A percentile compares a stretch with the other conserved stretches of the same genome.
Conservation (phyloP, 176 grass and related monocot species). For the Phragmites australis region DNA sequence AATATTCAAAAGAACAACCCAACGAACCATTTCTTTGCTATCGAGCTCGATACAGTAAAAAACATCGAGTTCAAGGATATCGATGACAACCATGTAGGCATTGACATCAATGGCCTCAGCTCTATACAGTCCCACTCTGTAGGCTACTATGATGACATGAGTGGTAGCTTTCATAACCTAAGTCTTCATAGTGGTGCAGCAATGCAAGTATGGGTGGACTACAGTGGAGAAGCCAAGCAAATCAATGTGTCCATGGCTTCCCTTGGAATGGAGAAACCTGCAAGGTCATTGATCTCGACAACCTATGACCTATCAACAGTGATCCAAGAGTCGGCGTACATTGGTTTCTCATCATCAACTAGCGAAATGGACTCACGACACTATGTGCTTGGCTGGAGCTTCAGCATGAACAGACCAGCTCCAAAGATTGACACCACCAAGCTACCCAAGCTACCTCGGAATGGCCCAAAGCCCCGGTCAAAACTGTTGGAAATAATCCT, state of each 20-base stretch:
- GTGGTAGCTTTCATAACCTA: slow-evolving; percentile 10
- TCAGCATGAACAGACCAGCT: slow-evolving; percentile 12
- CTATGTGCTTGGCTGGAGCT: slow-evolving; percentile 38
- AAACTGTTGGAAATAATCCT: slow-evolving; percentile 10
- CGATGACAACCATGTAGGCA: background rate
- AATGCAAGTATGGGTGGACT: slow-evolving; percentile 37
- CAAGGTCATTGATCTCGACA: background rate
- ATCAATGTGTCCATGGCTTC: slow-evolving; percentile 19
- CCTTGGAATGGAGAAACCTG: slow-evolving; percentile 13
- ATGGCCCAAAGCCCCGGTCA: background rate
- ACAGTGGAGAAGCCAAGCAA: background rate
- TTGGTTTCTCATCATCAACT: slow-evolving; percentile 40
- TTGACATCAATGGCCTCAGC: slow-evolving; percentile 17
- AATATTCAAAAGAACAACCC: background rate
- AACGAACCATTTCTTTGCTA: slow-evolving; percentile 15
- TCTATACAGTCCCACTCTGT: slow-evolving; percentile 3
- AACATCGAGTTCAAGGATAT: slow-evolving; percentile 6
- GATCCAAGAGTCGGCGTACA: background rate
- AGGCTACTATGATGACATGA: slow-evolving; percentile 10
- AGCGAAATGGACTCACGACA: background rate
- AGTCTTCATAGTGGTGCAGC: background rate
- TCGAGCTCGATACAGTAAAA: slow-evolving; percentile 7
- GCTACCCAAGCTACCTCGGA: slow-evolving; percentile 17
- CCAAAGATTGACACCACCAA: slow-evolving; percentile 9
- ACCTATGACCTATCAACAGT: slow-evolving; percentile 15